phyloP scores from a whole-genome alignment of 2,329 filamentous ascomycete genomes.

The Cercospora zeina region DNA sequence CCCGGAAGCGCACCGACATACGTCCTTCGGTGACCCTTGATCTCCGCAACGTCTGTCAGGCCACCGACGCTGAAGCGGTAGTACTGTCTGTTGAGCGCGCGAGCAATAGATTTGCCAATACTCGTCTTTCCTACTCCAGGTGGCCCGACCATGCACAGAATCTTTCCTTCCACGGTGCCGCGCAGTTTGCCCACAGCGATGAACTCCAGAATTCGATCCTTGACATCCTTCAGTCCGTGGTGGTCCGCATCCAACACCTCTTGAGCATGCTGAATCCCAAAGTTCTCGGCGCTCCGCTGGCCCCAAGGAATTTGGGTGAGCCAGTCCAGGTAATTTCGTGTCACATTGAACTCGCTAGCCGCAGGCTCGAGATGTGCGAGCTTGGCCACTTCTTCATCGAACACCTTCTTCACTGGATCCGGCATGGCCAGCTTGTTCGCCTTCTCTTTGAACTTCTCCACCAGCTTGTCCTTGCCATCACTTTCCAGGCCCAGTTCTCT shows the following conservation, averaged over 20 bases:
- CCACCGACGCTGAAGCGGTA: constrained; percentile 98
- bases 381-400: constrained; percentile 98
- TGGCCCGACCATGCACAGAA: constrained; percentile 94
- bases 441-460: constrained; percentile 97
- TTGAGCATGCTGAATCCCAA: constrained; percentile 88
- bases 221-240: constrained; percentile 95
- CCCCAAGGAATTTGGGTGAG: constrained; percentile 98
- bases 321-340: constrained; percentile 97
- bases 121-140: constrained; percentile 98
- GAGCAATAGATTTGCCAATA: constrained; percentile 96
- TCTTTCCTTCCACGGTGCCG: constrained; percentile 97
- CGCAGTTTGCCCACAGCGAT: constrained; percentile 97
- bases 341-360: constrained; percentile 98
- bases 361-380: constrained; percentile 91
- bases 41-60: constrained; percentile 94
- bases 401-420: constrained; percentile 92
- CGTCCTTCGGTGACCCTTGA: constrained; percentile 94
- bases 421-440: constrained; percentile 93
- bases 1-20: constrained; percentile 95
- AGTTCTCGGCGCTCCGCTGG: constrained; percentile 91
- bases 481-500: constrained; percentile 94
- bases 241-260: constrained; percentile 93
- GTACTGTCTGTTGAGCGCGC: constrained; percentile 92
- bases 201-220: constrained; percentile 96
- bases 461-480: constrained; percentile 95